Evolutionary conservation across 2,329 filamentous ascomycete species (phyloP).

Genomic region (Mycosphaerelloides madeirae): DNA sequence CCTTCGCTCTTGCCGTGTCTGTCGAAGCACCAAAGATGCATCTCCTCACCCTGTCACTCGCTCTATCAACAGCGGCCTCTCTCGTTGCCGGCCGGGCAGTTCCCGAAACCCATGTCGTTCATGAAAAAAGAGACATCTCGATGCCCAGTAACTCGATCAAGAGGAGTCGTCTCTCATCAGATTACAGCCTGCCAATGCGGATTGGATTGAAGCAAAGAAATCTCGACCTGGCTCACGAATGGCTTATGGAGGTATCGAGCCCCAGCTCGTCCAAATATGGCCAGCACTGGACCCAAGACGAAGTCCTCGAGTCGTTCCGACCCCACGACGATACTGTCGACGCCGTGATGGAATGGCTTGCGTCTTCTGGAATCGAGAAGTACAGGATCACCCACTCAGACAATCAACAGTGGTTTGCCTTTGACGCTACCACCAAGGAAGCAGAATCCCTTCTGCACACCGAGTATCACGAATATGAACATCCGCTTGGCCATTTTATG

Average conservation of each 20-base stretch:
- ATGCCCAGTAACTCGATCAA: conserved; percentile 28
- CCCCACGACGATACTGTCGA: conserved; percentile 22
- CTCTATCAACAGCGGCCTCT: not conserved
- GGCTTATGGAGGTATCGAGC: conserved; percentile 25
- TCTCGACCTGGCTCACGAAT: conserved; percentile 21
- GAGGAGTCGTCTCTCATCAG: conserved; percentile 31
- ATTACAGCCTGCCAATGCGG: conserved; percentile 30
- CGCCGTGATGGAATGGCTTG: conserved; percentile 25
- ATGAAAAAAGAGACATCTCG: conserved; percentile 13
- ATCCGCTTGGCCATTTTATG: conserved; percentile 27
- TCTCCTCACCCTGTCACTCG: not conserved
- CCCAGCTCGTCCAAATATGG: conserved; percentile 25
- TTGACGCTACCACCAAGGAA: conserved; percentile 35
- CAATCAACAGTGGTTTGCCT: conserved; percentile 35
- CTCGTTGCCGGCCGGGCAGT: not conserved
- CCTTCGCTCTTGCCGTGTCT: no score
- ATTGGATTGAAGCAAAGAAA: conserved; percentile 28
- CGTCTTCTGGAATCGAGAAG: conserved; percentile 19
- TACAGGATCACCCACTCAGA: conserved; percentile 19
- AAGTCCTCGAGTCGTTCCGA: conserved; percentile 28
- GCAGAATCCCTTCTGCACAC: conserved; percentile 36
- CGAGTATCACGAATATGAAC: conserved; percentile 37
- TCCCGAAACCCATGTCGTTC: conserved; percentile 10
- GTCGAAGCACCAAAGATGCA: not conserved
- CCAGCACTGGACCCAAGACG: conserved; percentile 28